Percentiles rank a stretch among this genome's conserved stretches.
phyloP scores from a whole-genome alignment of 305 asterid genomes.

The Fraxinus paxiana region DNA sequence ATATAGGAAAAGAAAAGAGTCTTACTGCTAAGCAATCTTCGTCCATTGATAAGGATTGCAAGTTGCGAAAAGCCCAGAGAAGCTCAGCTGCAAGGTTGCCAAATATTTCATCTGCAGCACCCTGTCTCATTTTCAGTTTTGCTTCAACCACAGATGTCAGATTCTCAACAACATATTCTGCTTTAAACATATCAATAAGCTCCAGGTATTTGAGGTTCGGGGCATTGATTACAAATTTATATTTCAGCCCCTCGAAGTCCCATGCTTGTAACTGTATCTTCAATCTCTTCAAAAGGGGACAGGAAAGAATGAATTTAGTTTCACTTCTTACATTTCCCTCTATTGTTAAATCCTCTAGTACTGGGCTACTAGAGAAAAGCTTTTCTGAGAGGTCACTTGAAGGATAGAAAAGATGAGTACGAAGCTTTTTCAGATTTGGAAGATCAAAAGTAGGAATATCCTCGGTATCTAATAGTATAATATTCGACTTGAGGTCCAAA shows the following conservation, averaged over 20 bases:
- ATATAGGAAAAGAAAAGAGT: background rate
- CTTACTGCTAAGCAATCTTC: background rate
- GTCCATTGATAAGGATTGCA: background rate
- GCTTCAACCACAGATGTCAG: background rate
- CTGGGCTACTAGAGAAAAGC: conserved; percentile 1
- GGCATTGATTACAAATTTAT: background rate
- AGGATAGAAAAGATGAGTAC: background rate
- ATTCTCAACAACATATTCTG: background rate
- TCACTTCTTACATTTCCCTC: background rate
- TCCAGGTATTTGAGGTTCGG: background rate
- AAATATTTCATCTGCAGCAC: background rate
- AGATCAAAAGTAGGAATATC: background rate
- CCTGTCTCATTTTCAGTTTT: background rate
- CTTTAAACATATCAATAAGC: background rate
- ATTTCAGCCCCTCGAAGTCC: background rate
- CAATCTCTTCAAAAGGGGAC: background rate
- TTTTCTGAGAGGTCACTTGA: background rate
- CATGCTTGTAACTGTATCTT: background rate
- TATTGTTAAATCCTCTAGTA: background rate
- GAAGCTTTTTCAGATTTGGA: background rate
- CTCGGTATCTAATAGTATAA: background rate
- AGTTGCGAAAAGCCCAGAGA: background rate
- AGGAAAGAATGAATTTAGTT: background rate
- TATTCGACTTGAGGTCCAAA: background rate
- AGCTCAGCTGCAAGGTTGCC: background rate